These are phyloP conservation scores for Auriculariales sp. DNA, from an alignment of 768 basidiomycete genomes.

Conservation along the genomic window DNA sequence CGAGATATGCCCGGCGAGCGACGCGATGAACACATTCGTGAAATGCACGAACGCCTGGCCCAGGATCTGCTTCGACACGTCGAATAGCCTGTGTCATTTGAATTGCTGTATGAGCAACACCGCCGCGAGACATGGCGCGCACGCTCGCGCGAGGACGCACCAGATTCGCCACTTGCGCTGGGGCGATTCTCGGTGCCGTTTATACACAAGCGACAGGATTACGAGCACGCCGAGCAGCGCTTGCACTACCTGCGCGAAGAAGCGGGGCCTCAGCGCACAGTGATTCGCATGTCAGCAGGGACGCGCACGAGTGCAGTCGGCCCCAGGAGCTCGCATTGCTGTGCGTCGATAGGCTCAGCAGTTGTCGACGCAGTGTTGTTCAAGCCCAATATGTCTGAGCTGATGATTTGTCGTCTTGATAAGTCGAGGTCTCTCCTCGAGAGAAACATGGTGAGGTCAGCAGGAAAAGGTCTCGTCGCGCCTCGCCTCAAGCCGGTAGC, in stretches of 20 bases:
- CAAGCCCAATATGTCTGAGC: too few species aligned
- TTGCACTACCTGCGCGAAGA: conserved; percentile 49
- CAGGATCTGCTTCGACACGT: conserved; percentile 82
- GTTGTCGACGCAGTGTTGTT: too few species aligned
- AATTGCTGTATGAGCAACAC: not conserved
- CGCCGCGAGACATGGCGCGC: not conserved
- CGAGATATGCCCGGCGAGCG: conserved; percentile 51
- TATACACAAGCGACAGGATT: conserved; percentile 73
- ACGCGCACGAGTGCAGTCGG: conserved; percentile 27
- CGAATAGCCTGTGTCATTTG: conserved; percentile 56
- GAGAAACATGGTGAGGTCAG: too few species aligned
- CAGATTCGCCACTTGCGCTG: conserved; percentile 90
- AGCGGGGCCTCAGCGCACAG: not conserved
- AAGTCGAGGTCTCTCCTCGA: too few species aligned
- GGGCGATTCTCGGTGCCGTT: conserved; percentile 72
- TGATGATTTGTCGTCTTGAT: too few species aligned
- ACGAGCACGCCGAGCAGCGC: conserved; percentile 82
- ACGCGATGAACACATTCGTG: conserved; percentile 66
- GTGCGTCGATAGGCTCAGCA: conserved; percentile 30
- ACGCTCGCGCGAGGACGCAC: conserved; percentile 23
- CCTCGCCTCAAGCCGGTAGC: too few species aligned
- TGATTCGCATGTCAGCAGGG: not conserved
- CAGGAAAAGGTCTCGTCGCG: too few species aligned
- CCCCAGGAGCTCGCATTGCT: conserved; percentile 29
- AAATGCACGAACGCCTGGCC: conserved; percentile 76